Evolutionary conservation across 2,329 filamentous ascomycete species (phyloP).

Genomic region (Apiospora hydei): DNA sequence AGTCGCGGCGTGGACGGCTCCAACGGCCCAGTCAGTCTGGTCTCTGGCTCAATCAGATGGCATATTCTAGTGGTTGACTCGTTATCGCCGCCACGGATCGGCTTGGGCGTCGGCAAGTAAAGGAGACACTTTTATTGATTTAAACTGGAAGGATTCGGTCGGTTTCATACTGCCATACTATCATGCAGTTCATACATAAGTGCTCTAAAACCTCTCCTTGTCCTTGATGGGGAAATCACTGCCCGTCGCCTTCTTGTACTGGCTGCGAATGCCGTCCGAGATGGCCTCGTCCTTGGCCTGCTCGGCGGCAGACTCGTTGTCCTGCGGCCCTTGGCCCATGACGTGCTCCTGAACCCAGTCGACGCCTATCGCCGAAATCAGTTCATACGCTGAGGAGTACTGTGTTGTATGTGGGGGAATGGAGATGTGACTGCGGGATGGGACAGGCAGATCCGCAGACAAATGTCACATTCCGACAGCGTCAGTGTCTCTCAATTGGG

Average conservation of each 20-base stretch:
- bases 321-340: slow-evolving; percentile 72
- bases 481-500: too few species aligned
- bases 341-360: slow-evolving; percentile 81
- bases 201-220: slow-evolving; percentile 59
- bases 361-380: slow-evolving; percentile 61
- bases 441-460: not conserved
- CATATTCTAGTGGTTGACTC: not conserved
- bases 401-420: not conserved
- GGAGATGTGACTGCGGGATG: not conserved
- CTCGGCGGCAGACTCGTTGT: slow-evolving; percentile 76
- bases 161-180: too few species aligned
- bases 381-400: slow-evolving; percentile 18
- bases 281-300: slow-evolving; percentile 86
- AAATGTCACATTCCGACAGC: not conserved
- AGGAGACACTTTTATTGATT: not conserved
- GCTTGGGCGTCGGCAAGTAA: not conserved
- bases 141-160: not conserved
- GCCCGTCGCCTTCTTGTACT: slow-evolving; percentile 75
- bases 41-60: not conserved
- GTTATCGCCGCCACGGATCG: not conserved
- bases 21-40: not conserved
- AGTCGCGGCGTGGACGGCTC: not conserved
- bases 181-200: too few species aligned
- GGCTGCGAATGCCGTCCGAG: slow-evolving; percentile 71
- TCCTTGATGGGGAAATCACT: slow-evolving; percentile 74